Evolutionary conservation across 192 early-diverging fungal species (phyloP), one percentile per base, ranked within the genome.

Genomic region (Cladochytrium replicatum): DNA sequence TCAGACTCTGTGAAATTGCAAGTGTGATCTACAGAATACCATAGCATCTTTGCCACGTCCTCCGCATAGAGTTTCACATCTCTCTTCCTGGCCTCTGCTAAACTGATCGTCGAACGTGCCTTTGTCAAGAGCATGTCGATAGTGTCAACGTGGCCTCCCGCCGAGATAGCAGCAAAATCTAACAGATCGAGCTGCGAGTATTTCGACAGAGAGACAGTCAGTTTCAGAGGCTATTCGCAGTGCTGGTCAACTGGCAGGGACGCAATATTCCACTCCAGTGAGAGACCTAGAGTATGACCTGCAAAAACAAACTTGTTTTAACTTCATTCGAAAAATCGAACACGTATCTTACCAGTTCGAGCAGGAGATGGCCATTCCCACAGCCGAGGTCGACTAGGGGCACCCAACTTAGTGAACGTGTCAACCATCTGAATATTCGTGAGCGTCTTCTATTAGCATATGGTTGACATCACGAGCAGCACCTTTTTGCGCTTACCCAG

Each of bases 1-100:
- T 96, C 93, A 6, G 85, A 74, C 43, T 86, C 82, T 2, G 89
- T 92, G 87, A 87, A 96, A 39, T 96, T 96, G 59, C 93, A 96
- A 42, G 82, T 85, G 93, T 96, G 45, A 96, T 89, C 44, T 93
- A 54, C 8, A 96, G 73, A 22, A 81, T 63, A 0, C 81, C 82
- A 39, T 74, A 93, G 73, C 61, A 91, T 71, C 11, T 41, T 24
- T 2, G 64, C 62, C 2, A 90, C 85, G 1, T 74, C 64, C 23
- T 58, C 60, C 1, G 78, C 72, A 48, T 85, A 85, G 15, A 46
- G 24, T 15, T 59, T 50, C 1, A 62, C 41, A 6, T n/a, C 48
- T 46, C 63, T n/a, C n/a, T n/a, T n/a, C n/a, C n/a, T n/a, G 26
- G 64, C 58, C 15, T 63, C 67, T 19, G 72, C 67, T 6, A 96